A percentile compares a stretch with the other conserved stretches of the same genome.
Evolutionary conservation across 257 asterid genomes (phyloP).

Genomic region (Hygrophila difformis): DNA sequence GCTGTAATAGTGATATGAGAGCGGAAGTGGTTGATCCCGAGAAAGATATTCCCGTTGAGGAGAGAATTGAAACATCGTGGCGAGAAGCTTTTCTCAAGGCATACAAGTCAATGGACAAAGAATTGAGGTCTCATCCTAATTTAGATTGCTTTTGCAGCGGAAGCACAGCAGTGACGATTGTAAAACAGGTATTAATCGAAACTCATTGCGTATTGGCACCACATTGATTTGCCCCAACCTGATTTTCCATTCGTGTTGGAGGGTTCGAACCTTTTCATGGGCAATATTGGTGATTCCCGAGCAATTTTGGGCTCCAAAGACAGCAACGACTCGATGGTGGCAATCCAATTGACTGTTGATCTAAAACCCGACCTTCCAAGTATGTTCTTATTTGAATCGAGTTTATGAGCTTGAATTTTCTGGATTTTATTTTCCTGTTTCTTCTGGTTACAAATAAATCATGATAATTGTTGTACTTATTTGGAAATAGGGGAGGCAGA

Average conservation of each 20-base stretch:
- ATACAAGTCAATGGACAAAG: constrained; percentile 90
- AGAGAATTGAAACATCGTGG: constrained; percentile 51
- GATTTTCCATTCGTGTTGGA: constrained; percentile 18
- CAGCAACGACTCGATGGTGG: constrained; percentile 60
- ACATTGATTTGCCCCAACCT: constrained; percentile 7
- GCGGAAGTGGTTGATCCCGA: constrained; percentile 68
- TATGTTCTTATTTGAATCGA: constrained; percentile 20
- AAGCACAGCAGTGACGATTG: constrained; percentile 81
- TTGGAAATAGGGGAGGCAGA: constrained; percentile 79
- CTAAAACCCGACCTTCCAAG: constrained; percentile 95
- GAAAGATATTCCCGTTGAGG: constrained; percentile 37
- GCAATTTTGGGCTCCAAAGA: constrained; percentile 89
- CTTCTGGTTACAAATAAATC: background rate
- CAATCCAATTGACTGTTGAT: constrained; percentile 91
- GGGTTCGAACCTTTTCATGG: constrained; percentile 88
- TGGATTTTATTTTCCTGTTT: background rate
- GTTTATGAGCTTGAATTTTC: background rate
- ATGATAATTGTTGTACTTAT: background rate
- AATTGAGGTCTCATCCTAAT: constrained; percentile 78
- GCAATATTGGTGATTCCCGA: constrained; percentile 89
- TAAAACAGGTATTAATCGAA: constrained; percentile 57
- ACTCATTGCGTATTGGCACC: background rate
- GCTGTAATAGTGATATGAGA: constrained; percentile 52
- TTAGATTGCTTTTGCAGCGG: constrained; percentile 98
- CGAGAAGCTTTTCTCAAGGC: constrained; percentile 87